Base-by-base conservation (phyloP, 2,329 filamentous ascomycete genomes). In the Fusarium marasasianum region DNA sequence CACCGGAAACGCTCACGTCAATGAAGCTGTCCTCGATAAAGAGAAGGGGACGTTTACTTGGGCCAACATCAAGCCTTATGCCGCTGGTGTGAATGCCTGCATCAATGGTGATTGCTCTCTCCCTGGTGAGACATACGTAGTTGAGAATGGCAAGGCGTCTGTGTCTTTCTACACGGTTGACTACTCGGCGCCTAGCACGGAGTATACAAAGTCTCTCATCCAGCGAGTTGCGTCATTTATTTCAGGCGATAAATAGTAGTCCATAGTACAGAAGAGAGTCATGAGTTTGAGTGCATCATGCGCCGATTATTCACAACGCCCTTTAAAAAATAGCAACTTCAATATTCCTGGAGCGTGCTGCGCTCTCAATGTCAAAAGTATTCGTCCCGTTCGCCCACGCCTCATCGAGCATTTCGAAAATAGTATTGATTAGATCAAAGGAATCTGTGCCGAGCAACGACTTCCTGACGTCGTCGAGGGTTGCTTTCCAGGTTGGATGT, bases 101-200 rank as follows among this genome's bases (percentile, higher is more conserved):
- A 85, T 87, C 72, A 88, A 88, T 55, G 87, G 87, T 2, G 84
- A 89, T 62, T 87, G 86, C 76, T 79, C 77, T 12, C 76, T 89
- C n/a, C 85, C 86, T 0, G 86, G 87, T 0, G 87, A 89, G 81
- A 87, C 86, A 2, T 82, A 81, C 44, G 80, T 88, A 5, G 82
- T 88, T 17, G 81, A 83, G 56, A 79, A 81, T 20, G 84, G 84
- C 1, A 84, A 81, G 45, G 78, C 83, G 6, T 80, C 81, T 20
- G 83, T 89, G 6, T 84, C 80, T 2, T 79, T 87, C 1, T 89
- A 87, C 66, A 87, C 85, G 0, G 82, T 87, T 26, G 87, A 89
- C 63, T 88, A 87, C 69, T 83, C 84, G 73, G 86, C 87, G 11
- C 87, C 87, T 4, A 77, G 51, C 50, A 74, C 71, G 2, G 37